These are phyloP conservation scores for Bipolaris cookei DNA, from an alignment of 2,329 filamentous ascomycete genomes.

Conservation along the genomic window DNA sequence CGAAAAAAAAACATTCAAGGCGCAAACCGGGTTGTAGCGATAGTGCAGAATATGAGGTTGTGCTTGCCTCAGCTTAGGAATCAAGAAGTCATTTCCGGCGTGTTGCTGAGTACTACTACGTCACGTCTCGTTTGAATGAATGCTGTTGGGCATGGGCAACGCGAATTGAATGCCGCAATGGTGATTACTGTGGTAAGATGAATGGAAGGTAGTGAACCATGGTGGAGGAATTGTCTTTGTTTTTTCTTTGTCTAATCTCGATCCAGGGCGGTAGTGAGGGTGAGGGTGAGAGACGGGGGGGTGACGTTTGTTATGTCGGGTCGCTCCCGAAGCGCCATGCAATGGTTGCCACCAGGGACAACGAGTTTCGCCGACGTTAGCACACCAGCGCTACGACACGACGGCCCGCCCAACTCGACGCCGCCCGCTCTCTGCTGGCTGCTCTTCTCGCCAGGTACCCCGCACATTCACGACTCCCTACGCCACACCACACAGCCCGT, in stretches of 20 bases:
- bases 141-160: neutral
- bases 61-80: neutral
- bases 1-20: neutral
- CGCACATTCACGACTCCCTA: constrained; percentile 5
- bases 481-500: neutral
- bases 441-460: neutral
- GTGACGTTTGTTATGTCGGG: neutral
- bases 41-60: constrained; percentile 8
- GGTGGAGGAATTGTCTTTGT: neutral
- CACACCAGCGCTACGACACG: constrained; percentile 15
- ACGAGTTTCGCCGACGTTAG: constrained; percentile 21
- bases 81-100: neutral
- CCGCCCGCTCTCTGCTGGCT: neutral
- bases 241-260: neutral
- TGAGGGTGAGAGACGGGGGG: neutral
- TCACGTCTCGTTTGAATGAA: neutral
- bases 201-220: neutral
- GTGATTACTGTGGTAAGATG: neutral
- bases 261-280: neutral
- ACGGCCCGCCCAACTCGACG: constrained; percentile 7
- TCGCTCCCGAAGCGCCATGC: constrained; percentile 21
- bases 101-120: constrained; percentile 1
- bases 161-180: neutral
- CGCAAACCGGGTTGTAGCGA: constrained; percentile 15
- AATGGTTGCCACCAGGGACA: constrained; percentile 15